Evolutionary conservation across 768 basidiomycete genomes (phyloP).

Genomic region (Nidularia sp.): DNA sequence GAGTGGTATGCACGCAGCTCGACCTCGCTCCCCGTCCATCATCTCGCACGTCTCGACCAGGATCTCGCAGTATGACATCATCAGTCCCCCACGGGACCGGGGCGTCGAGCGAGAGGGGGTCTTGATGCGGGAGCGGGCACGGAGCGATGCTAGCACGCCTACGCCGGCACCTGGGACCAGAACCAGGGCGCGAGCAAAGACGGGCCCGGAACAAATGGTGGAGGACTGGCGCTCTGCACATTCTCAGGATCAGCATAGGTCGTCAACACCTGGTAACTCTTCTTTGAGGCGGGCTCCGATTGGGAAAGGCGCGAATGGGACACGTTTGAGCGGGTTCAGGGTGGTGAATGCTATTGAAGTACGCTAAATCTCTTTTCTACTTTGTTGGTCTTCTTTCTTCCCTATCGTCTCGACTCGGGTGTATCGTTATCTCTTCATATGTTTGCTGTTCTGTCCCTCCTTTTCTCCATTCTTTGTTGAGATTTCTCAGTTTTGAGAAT

Average conservation of each 20-base stretch:
- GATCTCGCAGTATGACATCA: conserved; percentile 32
- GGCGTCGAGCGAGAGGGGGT: conserved; percentile 1
- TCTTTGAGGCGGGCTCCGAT: neutral
- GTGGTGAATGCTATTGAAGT: conserved; percentile 1
- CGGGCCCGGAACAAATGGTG: conserved; percentile 20
- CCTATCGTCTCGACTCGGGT: neutral
- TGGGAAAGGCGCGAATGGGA: neutral
- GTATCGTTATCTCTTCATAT: conserved; percentile 1
- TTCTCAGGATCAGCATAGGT: neutral
- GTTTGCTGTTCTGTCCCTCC: neutral
- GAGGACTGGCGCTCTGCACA: conserved; percentile 24
- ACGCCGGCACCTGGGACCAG: neutral
- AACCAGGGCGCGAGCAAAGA: neutral
- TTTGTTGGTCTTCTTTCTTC: neutral
- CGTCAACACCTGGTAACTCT: neutral
- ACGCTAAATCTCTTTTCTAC: conserved; percentile 3
- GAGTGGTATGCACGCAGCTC: conserved; percentile 2
- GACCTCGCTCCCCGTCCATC: conserved; percentile 12
- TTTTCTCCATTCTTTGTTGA: neutral
- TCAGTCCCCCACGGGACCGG: conserved; percentile 21
- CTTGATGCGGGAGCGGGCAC: neutral
- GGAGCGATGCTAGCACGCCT: neutral
- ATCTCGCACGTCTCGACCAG: conserved; percentile 27
- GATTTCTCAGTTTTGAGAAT: neutral
- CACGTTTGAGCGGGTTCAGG: neutral